A percentile compares a stretch with the other conserved stretches of the same genome.
phyloP scores from a whole-genome alignment of 306 rosid genomes.

The Oemleria cerasiformis region DNA sequence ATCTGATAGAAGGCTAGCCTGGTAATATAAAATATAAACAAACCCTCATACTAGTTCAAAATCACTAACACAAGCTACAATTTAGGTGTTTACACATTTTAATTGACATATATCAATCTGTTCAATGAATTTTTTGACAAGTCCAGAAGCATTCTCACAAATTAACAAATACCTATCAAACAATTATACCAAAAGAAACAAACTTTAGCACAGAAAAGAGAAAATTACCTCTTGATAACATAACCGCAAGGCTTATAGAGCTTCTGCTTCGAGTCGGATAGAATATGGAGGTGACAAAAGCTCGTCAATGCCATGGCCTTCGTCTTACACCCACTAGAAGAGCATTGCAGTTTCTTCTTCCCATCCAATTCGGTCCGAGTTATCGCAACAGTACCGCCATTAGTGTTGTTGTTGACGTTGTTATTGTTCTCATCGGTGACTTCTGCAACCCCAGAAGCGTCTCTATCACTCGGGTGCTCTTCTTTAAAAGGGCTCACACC shows the following conservation, averaged over 20 bases:
- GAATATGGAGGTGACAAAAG: constrained; percentile 64
- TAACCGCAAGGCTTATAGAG: constrained; percentile 61
- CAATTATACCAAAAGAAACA: background rate
- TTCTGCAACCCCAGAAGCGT: constrained; percentile 13
- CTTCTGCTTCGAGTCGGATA: constrained; percentile 60
- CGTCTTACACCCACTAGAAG: constrained; percentile 42
- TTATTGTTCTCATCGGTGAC: background rate
- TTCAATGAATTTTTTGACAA: background rate
- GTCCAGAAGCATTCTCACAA: background rate
- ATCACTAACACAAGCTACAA: background rate
- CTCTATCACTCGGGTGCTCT: constrained; percentile 27
- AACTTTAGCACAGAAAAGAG: background rate
- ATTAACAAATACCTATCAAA: background rate
- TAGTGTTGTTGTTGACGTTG: constrained; percentile 2
- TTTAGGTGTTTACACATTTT: background rate
- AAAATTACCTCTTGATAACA: constrained; percentile 48
- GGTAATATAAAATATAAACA: background rate
- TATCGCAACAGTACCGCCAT: background rate
- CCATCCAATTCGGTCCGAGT: background rate
- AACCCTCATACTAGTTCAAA: background rate
- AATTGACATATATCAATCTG: background rate
- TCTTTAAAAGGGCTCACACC: constrained; percentile 73
- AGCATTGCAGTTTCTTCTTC: constrained; percentile 26
- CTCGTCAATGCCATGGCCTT: constrained; percentile 66
- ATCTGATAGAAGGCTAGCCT: background rate